Conservation (phyloP, 176 grass and related monocot species). For the Aegilops speltoides region DNA sequence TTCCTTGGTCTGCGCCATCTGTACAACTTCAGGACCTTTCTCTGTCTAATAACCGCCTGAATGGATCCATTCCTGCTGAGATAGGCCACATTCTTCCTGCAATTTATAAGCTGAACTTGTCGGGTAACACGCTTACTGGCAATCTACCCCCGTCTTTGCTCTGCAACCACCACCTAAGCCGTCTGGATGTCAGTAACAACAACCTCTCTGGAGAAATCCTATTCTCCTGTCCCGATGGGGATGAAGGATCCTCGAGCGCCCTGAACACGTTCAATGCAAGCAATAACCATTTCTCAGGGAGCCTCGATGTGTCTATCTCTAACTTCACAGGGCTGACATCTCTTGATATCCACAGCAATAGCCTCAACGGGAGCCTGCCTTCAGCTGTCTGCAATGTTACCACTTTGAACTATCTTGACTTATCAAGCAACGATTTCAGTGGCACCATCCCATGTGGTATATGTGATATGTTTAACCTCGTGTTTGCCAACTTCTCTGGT, state of each 20-base stretch:
- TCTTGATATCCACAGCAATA: conserved; percentile 83
- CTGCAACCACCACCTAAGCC: conserved; percentile 44
- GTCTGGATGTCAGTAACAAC: conserved; percentile 75
- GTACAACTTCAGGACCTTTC: conserved; percentile 62
- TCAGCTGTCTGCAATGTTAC: conserved; percentile 47
- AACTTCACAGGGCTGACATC: conserved; percentile 62
- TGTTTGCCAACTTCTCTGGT: conserved; percentile 71
- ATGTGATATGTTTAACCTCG: conserved; percentile 48
- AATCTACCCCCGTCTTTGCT: conserved; percentile 60
- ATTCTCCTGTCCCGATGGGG: conserved; percentile 22
- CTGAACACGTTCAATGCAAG: conserved; percentile 76
- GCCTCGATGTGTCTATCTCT: conserved; percentile 53
- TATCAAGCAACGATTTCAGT: conserved; percentile 69
- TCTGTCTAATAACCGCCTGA: conserved; percentile 68
- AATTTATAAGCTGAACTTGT: conserved; percentile 58
- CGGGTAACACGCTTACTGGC: conserved; percentile 51
- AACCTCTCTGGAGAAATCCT: conserved; percentile 60
- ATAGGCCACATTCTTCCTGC: conserved; percentile 57
- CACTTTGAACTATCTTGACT: conserved; percentile 73
- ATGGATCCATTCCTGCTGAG: conserved; percentile 56
- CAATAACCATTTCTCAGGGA: conserved; percentile 65
- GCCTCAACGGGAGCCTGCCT: conserved; percentile 64
- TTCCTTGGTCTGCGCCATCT: conserved; percentile 38
- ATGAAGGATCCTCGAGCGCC: conserved; percentile 21
- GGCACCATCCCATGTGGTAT: conserved; percentile 66